Conservation (phyloP, 83 land plant species). For the Thuja plicata region DNA sequence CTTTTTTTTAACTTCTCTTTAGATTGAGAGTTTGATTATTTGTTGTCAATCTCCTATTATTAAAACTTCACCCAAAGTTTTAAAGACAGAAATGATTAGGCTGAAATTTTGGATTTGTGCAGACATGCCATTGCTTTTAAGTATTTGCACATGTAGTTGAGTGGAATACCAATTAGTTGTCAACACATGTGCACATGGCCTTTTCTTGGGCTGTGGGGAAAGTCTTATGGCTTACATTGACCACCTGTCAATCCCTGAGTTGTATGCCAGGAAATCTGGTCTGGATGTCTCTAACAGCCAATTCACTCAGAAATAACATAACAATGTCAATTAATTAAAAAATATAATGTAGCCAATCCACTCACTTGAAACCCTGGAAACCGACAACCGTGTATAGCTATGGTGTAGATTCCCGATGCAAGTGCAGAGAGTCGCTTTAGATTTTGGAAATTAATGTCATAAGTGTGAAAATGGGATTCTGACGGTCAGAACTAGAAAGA, state of each 20-base stretch:
- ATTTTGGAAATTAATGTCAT: neutral
- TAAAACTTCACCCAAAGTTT: too few species aligned
- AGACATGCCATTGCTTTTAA: neutral
- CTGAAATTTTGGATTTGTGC: neutral
- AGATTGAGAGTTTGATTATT: too few species aligned
- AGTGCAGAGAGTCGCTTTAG: neutral
- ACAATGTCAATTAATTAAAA: neutral
- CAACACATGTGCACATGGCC: neutral
- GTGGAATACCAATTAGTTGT: too few species aligned
- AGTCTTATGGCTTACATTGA: neutral
- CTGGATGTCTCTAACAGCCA: neutral
- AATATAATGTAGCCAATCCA: neutral
- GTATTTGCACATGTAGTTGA: neutral
- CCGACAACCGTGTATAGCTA: neutral
- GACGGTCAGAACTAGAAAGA: neutral
- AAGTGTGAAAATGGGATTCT: neutral
- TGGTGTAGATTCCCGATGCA: neutral
- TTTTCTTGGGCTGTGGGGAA: neutral
- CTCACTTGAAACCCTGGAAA: neutral
- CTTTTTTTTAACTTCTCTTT: too few species aligned
- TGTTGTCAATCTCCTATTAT: too few species aligned
- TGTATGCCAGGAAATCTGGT: neutral
- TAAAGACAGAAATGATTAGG: too few species aligned
- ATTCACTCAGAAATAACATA: neutral
- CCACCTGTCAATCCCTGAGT: neutral